Conservation (phyloP, 441 rosid species). For the Pelargonium citronellum region DNA sequence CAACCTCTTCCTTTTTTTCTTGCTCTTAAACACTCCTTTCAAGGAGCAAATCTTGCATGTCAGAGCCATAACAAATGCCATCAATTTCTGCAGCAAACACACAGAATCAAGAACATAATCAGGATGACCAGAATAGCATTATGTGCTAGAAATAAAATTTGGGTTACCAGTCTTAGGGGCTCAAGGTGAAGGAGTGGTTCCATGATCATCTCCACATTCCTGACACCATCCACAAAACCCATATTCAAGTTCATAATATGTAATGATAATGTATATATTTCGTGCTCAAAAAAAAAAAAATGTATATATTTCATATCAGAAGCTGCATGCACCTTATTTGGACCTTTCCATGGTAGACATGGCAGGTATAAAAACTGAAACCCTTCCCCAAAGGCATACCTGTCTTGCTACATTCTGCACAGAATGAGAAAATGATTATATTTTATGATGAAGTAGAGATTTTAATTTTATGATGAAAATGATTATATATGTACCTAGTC, state of each 20-base stretch:
- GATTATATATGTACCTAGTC: conserved; percentile 36
- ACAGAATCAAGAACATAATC: not conserved
- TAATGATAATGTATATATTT: too few species aligned
- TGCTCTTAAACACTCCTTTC: conserved; percentile 12
- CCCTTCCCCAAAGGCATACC: conserved; percentile 64
- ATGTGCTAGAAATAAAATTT: not conserved
- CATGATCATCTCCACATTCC: conserved; percentile 77
- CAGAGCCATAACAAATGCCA: conserved; percentile 20
- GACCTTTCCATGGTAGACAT: conserved; percentile 57
- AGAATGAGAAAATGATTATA: not conserved
- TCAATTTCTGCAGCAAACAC: conserved; percentile 29
- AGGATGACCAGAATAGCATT: not conserved
- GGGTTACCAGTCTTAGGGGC: conserved; percentile 49
- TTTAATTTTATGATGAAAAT: not conserved
- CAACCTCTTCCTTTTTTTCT: conserved; percentile 21
- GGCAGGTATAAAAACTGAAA: conserved; percentile 58
- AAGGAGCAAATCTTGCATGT: conserved; percentile 33
- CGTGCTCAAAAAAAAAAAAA: too few species aligned
- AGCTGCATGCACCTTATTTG: conserved; percentile 40
- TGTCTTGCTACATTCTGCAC: conserved; percentile 57
- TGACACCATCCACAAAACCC: conserved; percentile 11
- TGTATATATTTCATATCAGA: too few species aligned
- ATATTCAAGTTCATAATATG: not conserved
- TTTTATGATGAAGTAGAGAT: not conserved
- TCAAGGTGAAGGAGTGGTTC: conserved; percentile 56